phyloP scores from a whole-genome alignment of 768 basidiomycete genomes.

The Russula lepida region DNA sequence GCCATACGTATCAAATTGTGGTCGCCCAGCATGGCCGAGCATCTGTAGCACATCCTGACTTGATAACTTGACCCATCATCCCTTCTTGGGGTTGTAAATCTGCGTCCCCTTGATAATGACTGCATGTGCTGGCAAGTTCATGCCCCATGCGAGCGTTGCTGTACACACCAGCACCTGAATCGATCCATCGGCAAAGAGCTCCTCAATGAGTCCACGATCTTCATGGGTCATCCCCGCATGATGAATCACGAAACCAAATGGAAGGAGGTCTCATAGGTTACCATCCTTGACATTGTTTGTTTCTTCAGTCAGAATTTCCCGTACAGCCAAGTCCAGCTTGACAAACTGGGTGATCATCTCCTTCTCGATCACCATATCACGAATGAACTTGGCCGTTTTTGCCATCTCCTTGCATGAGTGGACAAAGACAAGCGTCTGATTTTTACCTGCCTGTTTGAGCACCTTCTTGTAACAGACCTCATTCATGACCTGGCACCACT shows the following conservation, averaged over 20 bases:
- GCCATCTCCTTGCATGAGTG: slow-evolving; percentile 98
- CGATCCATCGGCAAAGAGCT: slow-evolving; percentile 85
- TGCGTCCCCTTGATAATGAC: slow-evolving; percentile 99
- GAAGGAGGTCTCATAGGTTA: slow-evolving; percentile 80
- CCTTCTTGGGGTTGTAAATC: slow-evolving; percentile 98
- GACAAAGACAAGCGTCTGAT: slow-evolving; percentile 93
- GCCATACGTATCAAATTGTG: slow-evolving; percentile 94
- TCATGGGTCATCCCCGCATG: slow-evolving; percentile 94
- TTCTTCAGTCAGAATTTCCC: slow-evolving; percentile 84
- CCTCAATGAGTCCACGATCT: slow-evolving; percentile 88
- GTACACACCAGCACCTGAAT: slow-evolving; percentile 95
- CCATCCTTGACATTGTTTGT: slow-evolving; percentile 73
- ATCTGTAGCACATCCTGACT: slow-evolving; percentile 97
- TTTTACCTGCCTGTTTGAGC: slow-evolving; percentile 82
- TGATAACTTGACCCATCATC: slow-evolving; percentile 92
- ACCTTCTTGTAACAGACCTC: slow-evolving; percentile 99
- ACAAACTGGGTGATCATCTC: slow-evolving; percentile 96
- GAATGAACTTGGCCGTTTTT: slow-evolving; percentile 92
- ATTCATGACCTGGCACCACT: slow-evolving; percentile 95
- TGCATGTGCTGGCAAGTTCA: slow-evolving; percentile 94
- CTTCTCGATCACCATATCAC: slow-evolving; percentile 93
- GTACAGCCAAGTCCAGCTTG: slow-evolving; percentile 82
- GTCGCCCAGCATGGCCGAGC: slow-evolving; percentile 95
- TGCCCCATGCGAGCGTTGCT: slow-evolving; percentile 98
- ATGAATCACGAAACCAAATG: slow-evolving; percentile 96